Conservation (phyloP, 257 asterid genomes). For the Lycium ferocissimum region DNA sequence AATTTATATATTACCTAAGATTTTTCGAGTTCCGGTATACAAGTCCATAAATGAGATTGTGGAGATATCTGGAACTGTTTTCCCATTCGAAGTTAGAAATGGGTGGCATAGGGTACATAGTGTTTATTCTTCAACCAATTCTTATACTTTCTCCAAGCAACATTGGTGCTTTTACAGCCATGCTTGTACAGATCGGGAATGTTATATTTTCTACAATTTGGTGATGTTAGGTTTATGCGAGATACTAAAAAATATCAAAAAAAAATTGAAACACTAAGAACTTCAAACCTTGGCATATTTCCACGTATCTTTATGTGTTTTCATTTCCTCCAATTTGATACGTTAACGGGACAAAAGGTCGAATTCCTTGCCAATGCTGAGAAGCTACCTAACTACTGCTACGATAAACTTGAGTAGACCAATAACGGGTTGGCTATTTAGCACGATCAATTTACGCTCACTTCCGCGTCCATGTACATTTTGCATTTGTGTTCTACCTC, state of each 20-base stretch:
- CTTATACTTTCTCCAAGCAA: not conserved
- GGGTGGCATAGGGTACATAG: not conserved
- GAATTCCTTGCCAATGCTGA: not conserved
- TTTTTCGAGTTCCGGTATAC: too few relatives aligned
- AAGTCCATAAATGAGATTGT: too few relatives aligned
- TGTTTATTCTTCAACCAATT: not conserved
- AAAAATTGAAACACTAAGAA: not conserved
- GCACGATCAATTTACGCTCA: not conserved
- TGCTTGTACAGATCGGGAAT: too few relatives aligned
- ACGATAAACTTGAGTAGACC: not conserved
- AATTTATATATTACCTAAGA: too few relatives aligned
- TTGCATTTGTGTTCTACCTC: not conserved
- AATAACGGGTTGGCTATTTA: not conserved
- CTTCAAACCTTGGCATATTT: not conserved
- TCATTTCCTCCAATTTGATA: not conserved
- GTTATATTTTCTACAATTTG: too few relatives aligned
- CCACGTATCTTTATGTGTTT: not conserved
- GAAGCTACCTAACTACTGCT: not conserved
- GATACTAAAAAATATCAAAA: too few relatives aligned
- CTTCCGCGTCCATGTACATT: not conserved
- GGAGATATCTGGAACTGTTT: too few relatives aligned
- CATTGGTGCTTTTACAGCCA: too few relatives aligned
- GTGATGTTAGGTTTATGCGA: too few relatives aligned
- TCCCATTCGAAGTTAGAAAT: not conserved
- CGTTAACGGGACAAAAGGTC: not conserved